Evolutionary conservation across 306 rosid genomes (phyloP), one percentile per base, ranked within the genome.

Genomic region (Quercus bicolor): DNA sequence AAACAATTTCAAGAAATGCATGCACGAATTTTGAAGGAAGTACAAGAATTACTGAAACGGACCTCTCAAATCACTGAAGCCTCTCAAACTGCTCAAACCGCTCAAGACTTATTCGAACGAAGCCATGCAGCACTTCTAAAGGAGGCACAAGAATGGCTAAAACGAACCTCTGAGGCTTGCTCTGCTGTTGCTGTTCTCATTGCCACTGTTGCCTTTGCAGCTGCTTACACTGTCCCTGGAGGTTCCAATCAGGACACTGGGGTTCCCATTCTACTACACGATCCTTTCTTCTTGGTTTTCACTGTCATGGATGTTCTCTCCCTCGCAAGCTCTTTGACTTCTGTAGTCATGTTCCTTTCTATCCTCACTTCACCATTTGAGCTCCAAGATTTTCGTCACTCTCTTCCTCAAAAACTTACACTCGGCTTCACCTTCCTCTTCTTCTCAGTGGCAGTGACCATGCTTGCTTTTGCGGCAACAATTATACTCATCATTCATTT

Each of bases 331-430:
- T 79, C 90, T 1, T 55, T 87, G 11, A 75, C 78, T 21, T 87
- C 87, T 0, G 84, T 87, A 16, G 84, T 79, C 13, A 77, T 82
- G 82, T 85, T 87, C 81, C 90, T 87, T 23, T 87, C 87, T 0
- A 82, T 87, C 60, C 80, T 78, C 14, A 37, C 80, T 1, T 77
- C 88, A 0, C 88, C 85, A 0, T 83, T 71, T 60, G 71, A 85
- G 75, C 68, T 82, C 70, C 23, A 70, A 72, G 26, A 75, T 64
- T 87, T 87, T 37, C 12, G 15, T 3, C 16, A 8, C 24, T 14
- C 81, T 5, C 87, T 78, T 16, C 88, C 88, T 16, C 57, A 66
- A 0, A 87, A 75, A 23, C 74, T 87, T 40, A 74, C 9, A 2
- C 0, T 31, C 4, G 87, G 87, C 11, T 87, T 87, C 31, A 7